phyloP scores from a whole-genome alignment of 768 basidiomycete species.

The Daedaleopsis nitida region DNA sequence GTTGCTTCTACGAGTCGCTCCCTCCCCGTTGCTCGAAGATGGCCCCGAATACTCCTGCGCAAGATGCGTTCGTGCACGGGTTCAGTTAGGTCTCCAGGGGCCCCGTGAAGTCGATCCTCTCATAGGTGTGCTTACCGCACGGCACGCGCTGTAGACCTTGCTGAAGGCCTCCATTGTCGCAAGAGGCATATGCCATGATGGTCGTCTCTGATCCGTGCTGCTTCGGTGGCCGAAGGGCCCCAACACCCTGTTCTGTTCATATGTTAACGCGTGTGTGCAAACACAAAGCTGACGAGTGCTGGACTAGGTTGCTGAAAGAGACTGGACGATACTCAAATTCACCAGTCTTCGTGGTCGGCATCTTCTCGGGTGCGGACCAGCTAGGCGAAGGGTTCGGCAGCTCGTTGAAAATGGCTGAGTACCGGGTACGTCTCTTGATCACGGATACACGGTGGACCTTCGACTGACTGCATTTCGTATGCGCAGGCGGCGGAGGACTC shows the following conservation, averaged over 20 bases:
- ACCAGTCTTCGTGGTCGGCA: conserved; percentile 94
- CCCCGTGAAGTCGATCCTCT: too few relatives aligned
- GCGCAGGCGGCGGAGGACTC: conserved; percentile 88
- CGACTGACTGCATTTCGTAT: conserved; percentile 5
- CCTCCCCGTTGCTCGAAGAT: not conserved
- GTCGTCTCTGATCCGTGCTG: too few relatives aligned
- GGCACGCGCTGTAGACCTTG: too few relatives aligned
- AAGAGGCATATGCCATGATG: not conserved
- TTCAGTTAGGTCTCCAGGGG: not conserved
- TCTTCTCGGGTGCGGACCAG: conserved; percentile 81
- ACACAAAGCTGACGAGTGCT: conserved; percentile 1
- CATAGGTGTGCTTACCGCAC: too few relatives aligned
- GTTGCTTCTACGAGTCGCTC: too few relatives aligned
- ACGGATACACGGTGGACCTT: not conserved
- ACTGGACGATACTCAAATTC: conserved; percentile 90
- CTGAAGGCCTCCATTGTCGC: too few relatives aligned
- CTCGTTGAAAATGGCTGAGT: conserved; percentile 94
- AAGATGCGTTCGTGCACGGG: too few relatives aligned
- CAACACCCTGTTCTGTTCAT: too few relatives aligned
- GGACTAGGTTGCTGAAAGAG: conserved; percentile 78
- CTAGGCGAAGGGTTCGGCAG: conserved; percentile 95
- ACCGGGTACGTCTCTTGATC: conserved; percentile 55
- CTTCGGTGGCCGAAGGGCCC: too few relatives aligned
- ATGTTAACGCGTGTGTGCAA: not conserved
- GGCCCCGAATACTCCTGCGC: not conserved